Conservation (phyloP, 371 early-diverging fungal genomes). For the Entomophthora muscae region DNA sequence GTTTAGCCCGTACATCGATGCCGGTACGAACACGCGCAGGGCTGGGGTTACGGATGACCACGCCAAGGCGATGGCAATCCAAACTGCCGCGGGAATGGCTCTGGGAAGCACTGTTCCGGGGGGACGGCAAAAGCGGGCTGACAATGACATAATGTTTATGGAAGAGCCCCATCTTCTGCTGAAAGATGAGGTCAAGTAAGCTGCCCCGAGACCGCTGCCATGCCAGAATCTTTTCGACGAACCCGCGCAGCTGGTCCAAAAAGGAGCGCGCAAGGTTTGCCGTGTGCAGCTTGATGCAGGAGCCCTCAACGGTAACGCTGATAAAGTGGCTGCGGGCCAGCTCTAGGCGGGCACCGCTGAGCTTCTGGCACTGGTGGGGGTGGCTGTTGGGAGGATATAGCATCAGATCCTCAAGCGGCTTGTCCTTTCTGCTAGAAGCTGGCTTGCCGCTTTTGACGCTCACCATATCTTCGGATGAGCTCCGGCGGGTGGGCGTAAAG, state of each 20-base stretch:
- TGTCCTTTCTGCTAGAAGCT: slow-evolving; percentile 15
- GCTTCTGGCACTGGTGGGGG: slow-evolving; percentile 12
- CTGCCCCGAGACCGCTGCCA: slow-evolving; percentile 33
- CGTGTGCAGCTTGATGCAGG: slow-evolving; percentile 29
- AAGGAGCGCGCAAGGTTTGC: slow-evolving; percentile 45
- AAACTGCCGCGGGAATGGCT: background rate
- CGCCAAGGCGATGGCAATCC: background rate
- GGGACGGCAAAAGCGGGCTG: background rate
- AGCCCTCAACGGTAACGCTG: slow-evolving; percentile 28
- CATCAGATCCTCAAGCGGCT: slow-evolving; percentile 19
- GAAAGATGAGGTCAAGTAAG: slow-evolving; percentile 30
- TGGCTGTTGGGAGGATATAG: slow-evolving; percentile 15
- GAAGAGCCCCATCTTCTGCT: slow-evolving; percentile 53
- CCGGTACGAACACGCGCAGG: background rate
- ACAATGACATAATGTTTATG: slow-evolving; percentile 14
- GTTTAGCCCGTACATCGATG: background rate
- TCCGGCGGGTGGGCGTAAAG: slow-evolving; percentile 19
- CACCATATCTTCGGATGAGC: slow-evolving; percentile 20
- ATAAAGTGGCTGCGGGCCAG: slow-evolving; percentile 33
- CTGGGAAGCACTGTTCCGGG: background rate
- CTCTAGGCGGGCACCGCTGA: slow-evolving; percentile 10
- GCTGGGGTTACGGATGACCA: background rate
- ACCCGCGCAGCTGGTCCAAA: slow-evolving; percentile 30
- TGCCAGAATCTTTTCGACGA: slow-evolving; percentile 18
- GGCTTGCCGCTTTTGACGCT: slow-evolving; percentile 14